Evolutionary conservation across 2,329 filamentous ascomycete species (phyloP), one percentile per base, ranked within the genome.

Genomic region (Pyrenochaeta sp.): DNA sequence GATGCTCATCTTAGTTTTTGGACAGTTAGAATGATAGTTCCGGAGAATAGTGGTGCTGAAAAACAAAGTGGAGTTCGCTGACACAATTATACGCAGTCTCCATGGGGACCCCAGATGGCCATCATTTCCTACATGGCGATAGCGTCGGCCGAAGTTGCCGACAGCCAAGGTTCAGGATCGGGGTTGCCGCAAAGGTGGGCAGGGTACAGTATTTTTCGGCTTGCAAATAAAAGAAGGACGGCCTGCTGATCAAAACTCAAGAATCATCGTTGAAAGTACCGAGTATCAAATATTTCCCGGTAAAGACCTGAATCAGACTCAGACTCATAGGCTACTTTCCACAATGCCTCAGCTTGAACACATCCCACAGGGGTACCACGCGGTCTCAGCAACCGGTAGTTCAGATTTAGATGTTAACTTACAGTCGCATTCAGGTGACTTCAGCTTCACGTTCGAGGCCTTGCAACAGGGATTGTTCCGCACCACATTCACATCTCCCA

Each of bases 401-500:
- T 47, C 40, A 10, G 32, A 55, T 59, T 41, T 58, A 67, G 5
- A 67, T 0, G 60, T 85, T 5, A 65, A 76, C 37, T 75, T 86
- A 30, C 72, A 73, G 37, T 82, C 79, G 5, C 74, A 77, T 31
- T 66, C 69, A 7, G 72, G 79, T 1, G 74, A 68, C 21, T 78
- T 85, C 54, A 72, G 80, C 14, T 91, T 90, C 67, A 79, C 79
- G 0, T 89, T 91, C 57, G 85, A 90, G 67, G 80, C 83, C 0
- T 63, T 91, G 27, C 81, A 83, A 14, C 78, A 82, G 17, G 87
- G 87, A 45, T 76, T 90, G 14, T 91, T 90, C 74, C 80, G 88
- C 36, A 89, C 88, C 1, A 87, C 86, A 0, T 90, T 90, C 67
- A 82, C 83, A 1, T 87, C 88, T 0, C 66, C 79, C 12, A 79